These are phyloP conservation scores for Cryptosporidium sp. DNA, from an alignment of 169 alveolate genomes.

Conservation along the genomic window DNA sequence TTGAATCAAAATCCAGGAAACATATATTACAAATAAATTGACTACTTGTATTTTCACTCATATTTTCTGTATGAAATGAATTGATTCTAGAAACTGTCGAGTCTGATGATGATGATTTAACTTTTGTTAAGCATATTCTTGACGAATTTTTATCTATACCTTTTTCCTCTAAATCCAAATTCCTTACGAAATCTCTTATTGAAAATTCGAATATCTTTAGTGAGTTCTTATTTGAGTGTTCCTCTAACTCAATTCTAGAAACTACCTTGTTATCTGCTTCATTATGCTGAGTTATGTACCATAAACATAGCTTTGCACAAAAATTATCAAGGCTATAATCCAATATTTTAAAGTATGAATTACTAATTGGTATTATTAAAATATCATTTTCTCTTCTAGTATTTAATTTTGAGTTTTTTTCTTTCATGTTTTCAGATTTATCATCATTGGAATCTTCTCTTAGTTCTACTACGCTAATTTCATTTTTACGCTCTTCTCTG, in stretches of 20 bases:
- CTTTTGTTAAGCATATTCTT: not conserved
- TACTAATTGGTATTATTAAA: slow-evolving; percentile 51
- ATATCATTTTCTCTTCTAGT: not conserved
- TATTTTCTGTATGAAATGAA: slow-evolving; percentile 18
- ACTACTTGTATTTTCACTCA: not conserved
- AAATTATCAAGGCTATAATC: slow-evolving; percentile 35
- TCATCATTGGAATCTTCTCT: not conserved
- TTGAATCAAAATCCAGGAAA: slow-evolving; percentile 42
- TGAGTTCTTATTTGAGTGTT: not conserved
- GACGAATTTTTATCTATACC: not conserved
- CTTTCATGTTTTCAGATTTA: not conserved
- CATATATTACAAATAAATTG: slow-evolving; percentile 49
- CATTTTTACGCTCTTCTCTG: not conserved
- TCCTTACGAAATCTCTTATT: not conserved
- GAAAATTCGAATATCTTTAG: slow-evolving; percentile 22
- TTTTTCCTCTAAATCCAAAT: slow-evolving; percentile 4
- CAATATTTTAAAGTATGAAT: slow-evolving; percentile 49
- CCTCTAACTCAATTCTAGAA: slow-evolving; percentile 1
- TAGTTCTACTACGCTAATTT: slow-evolving; percentile 19
- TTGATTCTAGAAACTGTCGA: slow-evolving; percentile 15
- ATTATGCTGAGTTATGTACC: slow-evolving; percentile 41
- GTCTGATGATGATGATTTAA: not conserved
- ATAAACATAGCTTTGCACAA: slow-evolving; percentile 7
- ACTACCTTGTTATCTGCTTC: not conserved
- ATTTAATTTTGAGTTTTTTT: not conserved